phyloP scores from a whole-genome alignment of 1,284 basidiomycete species.

The Earliella scabrosa region DNA sequence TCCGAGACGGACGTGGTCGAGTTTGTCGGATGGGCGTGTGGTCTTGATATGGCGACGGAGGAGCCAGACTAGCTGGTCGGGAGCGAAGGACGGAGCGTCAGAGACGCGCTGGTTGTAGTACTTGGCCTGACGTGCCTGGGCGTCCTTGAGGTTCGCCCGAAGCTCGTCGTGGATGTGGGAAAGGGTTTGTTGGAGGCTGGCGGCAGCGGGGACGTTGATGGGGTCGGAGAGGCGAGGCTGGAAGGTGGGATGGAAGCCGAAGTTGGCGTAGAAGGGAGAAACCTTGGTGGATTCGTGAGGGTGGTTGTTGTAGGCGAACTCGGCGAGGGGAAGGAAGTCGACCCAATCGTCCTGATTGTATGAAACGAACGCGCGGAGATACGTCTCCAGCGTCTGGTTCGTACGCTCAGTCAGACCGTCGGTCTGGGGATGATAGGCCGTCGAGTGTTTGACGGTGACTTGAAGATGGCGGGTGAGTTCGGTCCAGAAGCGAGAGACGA shows the following conservation, averaged over 20 bases:
- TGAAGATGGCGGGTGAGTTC: constrained; percentile 36
- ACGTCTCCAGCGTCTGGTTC: constrained; percentile 40
- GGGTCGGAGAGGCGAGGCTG: constrained; percentile 28
- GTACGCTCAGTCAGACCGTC: constrained; percentile 41
- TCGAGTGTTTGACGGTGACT: constrained; percentile 16
- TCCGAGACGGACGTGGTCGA: constrained; percentile 41
- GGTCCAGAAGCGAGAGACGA: constrained; percentile 47
- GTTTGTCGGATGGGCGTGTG: constrained; percentile 42
- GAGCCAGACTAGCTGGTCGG: constrained; percentile 42
- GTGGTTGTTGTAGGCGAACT: constrained; percentile 39
- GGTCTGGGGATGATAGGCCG: constrained; percentile 43
- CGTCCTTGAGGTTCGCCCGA: constrained; percentile 29
- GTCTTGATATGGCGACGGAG: constrained; percentile 40
- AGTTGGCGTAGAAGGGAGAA: constrained; percentile 47
- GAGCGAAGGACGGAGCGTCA: constrained; percentile 32
- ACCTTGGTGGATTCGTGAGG: constrained; percentile 36
- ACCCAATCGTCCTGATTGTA: constrained; percentile 52
- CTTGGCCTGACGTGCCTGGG: constrained; percentile 31
- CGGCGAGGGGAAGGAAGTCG: constrained; percentile 43
- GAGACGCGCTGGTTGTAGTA: constrained; percentile 27
- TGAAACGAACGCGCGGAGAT: constrained; percentile 39
- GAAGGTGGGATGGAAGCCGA: constrained; percentile 38
- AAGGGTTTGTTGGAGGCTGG: constrained; percentile 21
- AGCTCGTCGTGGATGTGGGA: constrained; percentile 32
- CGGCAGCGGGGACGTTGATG: constrained; percentile 8